Evolutionary conservation across 805 yeast species (phyloP).

Genomic region (Ogataea sp.): DNA sequence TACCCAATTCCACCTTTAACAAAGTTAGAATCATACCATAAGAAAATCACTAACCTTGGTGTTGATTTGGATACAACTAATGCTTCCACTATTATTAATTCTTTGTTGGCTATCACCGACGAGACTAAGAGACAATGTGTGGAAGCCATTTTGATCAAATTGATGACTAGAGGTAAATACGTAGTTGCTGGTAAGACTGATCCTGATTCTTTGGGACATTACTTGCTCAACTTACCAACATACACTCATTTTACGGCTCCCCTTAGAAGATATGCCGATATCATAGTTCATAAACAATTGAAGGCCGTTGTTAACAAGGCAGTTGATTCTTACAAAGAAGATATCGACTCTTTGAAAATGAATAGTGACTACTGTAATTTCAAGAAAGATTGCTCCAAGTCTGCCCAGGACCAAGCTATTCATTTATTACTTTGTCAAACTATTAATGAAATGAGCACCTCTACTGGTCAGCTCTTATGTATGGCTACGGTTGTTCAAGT

Average conservation of each 20-base stretch:
- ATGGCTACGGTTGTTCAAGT: slow-evolving; percentile 88
- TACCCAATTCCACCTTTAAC: slow-evolving; percentile 78
- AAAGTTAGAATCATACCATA: slow-evolving; percentile 71
- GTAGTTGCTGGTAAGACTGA: slow-evolving; percentile 84
- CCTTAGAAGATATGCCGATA: slow-evolving; percentile 83
- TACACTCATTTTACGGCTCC: slow-evolving; percentile 96
- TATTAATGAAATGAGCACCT: slow-evolving; percentile 61
- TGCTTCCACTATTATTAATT: slow-evolving; percentile 62
- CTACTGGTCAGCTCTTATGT: slow-evolving; percentile 74
- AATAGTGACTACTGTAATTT: slow-evolving; percentile 90
- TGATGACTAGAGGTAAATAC: slow-evolving; percentile 80
- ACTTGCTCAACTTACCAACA: slow-evolving; percentile 71
- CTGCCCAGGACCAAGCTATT: slow-evolving; percentile 91
- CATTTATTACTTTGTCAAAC: slow-evolving; percentile 81
- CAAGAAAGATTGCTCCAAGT: slow-evolving; percentile 88
- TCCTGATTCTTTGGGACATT: slow-evolving; percentile 70
- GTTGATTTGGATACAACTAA: slow-evolving; percentile 65
- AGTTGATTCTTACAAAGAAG: slow-evolving; percentile 37
- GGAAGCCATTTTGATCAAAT: slow-evolving; percentile 72
- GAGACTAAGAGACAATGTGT: slow-evolving; percentile 59
- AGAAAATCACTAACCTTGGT: slow-evolving; percentile 60
- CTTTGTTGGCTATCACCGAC: slow-evolving; percentile 59
- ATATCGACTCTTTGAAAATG: slow-evolving; percentile 64
- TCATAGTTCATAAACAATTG: slow-evolving; percentile 87
- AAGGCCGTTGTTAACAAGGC: slow-evolving; percentile 48